A percentile compares a stretch with the other conserved stretches of the same genome.
Evolutionary conservation across 768 basidiomycete genomes (phyloP).

Genomic region (Auricularia sp.): DNA sequence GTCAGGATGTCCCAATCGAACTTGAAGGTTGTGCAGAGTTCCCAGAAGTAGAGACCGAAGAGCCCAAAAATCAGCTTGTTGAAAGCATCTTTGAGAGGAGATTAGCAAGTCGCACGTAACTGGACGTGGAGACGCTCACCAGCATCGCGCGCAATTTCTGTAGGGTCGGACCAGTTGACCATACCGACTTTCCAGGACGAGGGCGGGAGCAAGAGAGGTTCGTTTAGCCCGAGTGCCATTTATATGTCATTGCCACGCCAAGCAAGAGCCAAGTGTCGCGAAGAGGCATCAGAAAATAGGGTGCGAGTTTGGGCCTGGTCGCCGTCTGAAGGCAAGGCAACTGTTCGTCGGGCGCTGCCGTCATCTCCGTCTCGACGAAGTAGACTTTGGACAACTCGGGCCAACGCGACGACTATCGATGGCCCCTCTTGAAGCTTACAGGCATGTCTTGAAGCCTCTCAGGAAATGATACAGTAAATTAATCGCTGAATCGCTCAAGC

Average conservation of each 20-base stretch:
- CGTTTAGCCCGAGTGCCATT: neutral
- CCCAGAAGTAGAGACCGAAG: conserved; percentile 61
- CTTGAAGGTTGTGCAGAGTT: conserved; percentile 47
- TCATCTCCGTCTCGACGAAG: too few relatives aligned
- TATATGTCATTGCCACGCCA: neutral
- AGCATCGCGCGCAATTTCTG: conserved; percentile 1
- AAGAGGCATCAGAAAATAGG: too few relatives aligned
- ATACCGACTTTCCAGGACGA: neutral
- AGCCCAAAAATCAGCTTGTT: conserved; percentile 49
- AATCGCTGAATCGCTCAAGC: too few relatives aligned
- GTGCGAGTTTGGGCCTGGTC: too few relatives aligned
- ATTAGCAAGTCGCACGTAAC: neutral
- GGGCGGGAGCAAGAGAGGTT: neutral
- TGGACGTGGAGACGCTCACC: neutral
- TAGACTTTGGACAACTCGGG: too few relatives aligned
- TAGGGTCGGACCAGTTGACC: conserved; percentile 1
- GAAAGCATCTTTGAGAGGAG: conserved; percentile 36
- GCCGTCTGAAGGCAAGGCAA: too few relatives aligned
- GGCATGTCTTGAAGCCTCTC: too few relatives aligned
- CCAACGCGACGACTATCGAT: too few relatives aligned
- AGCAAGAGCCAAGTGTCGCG: neutral
- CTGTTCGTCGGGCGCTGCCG: too few relatives aligned
- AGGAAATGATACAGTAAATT: too few relatives aligned
- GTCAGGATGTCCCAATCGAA: conserved; percentile 61
- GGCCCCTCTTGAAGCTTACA: too few relatives aligned